Percentiles rank a stretch among this genome's conserved stretches.
Conservation (phyloP, 495 filamentous ascomycete species). For the Collariella sp. region DNA sequence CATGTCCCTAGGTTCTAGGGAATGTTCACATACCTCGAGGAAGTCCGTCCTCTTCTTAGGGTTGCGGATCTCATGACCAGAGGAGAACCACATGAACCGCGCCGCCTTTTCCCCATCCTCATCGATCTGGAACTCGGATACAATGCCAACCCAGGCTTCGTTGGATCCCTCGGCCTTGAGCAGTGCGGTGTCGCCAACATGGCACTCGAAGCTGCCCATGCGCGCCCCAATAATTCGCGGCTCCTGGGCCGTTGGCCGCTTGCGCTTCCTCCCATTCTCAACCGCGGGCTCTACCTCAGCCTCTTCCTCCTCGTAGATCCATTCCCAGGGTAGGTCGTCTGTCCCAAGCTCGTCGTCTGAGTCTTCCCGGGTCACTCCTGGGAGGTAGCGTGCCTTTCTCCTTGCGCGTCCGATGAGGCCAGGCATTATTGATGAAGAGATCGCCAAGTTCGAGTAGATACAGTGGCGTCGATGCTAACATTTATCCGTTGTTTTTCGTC, state of each 20-base stretch:
- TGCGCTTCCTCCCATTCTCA: slow-evolving; percentile 30
- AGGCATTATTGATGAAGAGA: slow-evolving; percentile 8
- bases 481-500: not conserved
- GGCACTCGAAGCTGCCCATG: slow-evolving; percentile 78
- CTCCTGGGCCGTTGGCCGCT: slow-evolving; percentile 21
- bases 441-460: not conserved
- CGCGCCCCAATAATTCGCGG: slow-evolving; percentile 66
- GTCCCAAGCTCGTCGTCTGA: slow-evolving; percentile 86
- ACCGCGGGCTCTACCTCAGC: slow-evolving; percentile 16
- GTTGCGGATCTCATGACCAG: slow-evolving; percentile 76
- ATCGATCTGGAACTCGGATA: slow-evolving; percentile 66
- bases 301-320: slow-evolving; percentile 56
- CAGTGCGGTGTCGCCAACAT: slow-evolving; percentile 71
- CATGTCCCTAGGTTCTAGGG: not conserved
- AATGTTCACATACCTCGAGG: slow-evolving; percentile 43
- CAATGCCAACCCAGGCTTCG: slow-evolving; percentile 84
- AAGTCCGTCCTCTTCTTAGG: slow-evolving; percentile 79
- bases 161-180: slow-evolving; percentile 72
- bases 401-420: slow-evolving; percentile 2
- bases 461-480: too few relatives aligned
- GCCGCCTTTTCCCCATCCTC: slow-evolving; percentile 59
- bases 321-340: slow-evolving; percentile 86
- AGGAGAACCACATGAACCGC: slow-evolving; percentile 84
- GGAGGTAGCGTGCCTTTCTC: not conserved
- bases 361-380: slow-evolving; percentile 65